Percentiles rank a stretch among this genome's conserved stretches.
phyloP scores from a whole-genome alignment of 2,329 filamentous ascomycete species.

The Zasmidium citrigriseum region DNA sequence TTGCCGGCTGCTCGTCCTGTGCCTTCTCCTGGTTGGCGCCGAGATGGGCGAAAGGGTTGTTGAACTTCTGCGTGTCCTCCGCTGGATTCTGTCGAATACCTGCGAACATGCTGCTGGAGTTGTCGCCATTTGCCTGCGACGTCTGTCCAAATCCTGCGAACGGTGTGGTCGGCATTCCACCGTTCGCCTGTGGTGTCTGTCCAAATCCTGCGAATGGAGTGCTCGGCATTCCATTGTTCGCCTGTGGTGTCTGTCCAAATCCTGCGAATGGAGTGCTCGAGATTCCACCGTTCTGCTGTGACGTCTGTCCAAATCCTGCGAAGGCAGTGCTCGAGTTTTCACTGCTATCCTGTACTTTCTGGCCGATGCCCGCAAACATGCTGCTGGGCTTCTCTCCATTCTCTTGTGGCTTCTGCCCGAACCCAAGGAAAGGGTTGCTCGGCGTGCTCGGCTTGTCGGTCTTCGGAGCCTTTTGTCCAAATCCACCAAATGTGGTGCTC shows the following conservation, averaged over 20 bases:
- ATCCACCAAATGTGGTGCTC: slow-evolving; percentile 19
- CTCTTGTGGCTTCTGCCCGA: slow-evolving; percentile 7
- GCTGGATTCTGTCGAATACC: slow-evolving; percentile 4
- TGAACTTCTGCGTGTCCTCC: slow-evolving; percentile 1
- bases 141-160: slow-evolving; percentile 4
- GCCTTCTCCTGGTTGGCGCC: too few relatives aligned
- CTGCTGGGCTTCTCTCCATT: slow-evolving; percentile 2
- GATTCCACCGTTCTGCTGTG: slow-evolving; percentile 5
- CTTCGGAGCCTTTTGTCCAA: too few relatives aligned
- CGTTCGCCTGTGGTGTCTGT: slow-evolving; percentile 1
- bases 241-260: slow-evolving; percentile 3
- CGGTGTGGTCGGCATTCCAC: not conserved
- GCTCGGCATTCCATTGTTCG: slow-evolving; percentile 7
- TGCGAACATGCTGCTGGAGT: not conserved
- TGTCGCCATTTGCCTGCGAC: slow-evolving; percentile 1
- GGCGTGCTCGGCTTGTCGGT: slow-evolving; percentile 7
- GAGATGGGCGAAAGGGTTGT: too few relatives aligned
- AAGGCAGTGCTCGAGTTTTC: slow-evolving; percentile 15
- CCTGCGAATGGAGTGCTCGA: slow-evolving; percentile 11
- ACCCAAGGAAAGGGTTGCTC: slow-evolving; percentile 15
- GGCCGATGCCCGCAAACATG: slow-evolving; percentile 1
- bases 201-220: slow-evolving; percentile 5
- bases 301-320: slow-evolving; percentile 11
- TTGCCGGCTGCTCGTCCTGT: slow-evolving; percentile 3
- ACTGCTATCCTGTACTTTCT: slow-evolving; percentile 5